These are phyloP conservation scores for Auricularia sp. DNA, from an alignment of 768 basidiomycete species.

Conservation along the genomic window DNA sequence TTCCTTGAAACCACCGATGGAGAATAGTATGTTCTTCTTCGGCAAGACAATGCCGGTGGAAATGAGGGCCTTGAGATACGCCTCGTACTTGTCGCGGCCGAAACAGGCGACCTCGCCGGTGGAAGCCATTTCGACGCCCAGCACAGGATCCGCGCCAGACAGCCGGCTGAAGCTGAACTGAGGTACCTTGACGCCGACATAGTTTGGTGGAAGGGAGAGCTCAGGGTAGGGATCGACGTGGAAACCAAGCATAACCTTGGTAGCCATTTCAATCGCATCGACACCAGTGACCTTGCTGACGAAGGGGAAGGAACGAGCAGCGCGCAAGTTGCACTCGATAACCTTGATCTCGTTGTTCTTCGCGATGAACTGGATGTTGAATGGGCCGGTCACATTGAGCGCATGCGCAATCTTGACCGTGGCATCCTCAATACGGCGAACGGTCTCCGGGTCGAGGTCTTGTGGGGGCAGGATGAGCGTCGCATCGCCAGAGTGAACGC, in stretches of 20 bases:
- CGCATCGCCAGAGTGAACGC: slow-evolving; percentile 97
- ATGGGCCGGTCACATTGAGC: slow-evolving; percentile 94
- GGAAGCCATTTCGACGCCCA: slow-evolving; percentile 99
- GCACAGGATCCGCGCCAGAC: slow-evolving; percentile 92
- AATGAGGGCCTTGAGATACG: slow-evolving; percentile 93
- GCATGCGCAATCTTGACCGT: slow-evolving; percentile 97
- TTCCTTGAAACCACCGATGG: slow-evolving; percentile 93
- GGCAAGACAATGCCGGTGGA: slow-evolving; percentile 92
- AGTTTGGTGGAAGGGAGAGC: slow-evolving; percentile 74
- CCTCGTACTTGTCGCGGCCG: slow-evolving; percentile 94
- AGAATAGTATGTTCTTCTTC: slow-evolving; percentile 96
- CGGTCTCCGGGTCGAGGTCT: slow-evolving; percentile 93
- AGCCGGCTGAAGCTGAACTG: slow-evolving; percentile 97
- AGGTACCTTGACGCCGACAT: slow-evolving; percentile 98
- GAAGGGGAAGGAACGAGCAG: slow-evolving; percentile 96
- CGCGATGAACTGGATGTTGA: slow-evolving; percentile 99
- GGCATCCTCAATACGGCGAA: slow-evolving; percentile 91
- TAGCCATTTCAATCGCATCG: slow-evolving; percentile 98
- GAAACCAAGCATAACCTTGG: slow-evolving; percentile 92
- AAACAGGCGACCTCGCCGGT: slow-evolving; percentile 99
- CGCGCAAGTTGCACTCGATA: slow-evolving; percentile 97
- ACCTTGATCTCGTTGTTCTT: slow-evolving; percentile 99
- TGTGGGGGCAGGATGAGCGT: slow-evolving; percentile 97
- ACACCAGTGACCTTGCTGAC: slow-evolving; percentile 97
- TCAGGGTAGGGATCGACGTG: slow-evolving; percentile 89